Conservation (phyloP, 2,329 filamentous ascomycete genomes). For the Aspergillus novoparasiticus region DNA sequence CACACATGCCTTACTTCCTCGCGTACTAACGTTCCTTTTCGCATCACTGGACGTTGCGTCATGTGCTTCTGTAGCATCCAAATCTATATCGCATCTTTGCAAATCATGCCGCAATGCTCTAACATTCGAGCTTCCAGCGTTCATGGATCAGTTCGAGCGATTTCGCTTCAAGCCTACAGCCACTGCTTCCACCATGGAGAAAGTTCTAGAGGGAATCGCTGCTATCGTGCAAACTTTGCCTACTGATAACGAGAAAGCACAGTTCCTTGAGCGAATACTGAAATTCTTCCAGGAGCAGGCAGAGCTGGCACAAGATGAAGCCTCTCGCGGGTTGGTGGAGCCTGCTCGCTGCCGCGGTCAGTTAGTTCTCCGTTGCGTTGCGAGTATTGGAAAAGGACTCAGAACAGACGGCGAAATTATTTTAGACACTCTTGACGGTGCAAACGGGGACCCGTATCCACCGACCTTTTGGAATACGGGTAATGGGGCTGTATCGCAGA, state of each 20-base stretch:
- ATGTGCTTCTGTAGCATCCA: conserved; percentile 45
- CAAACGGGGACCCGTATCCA: conserved; percentile 31
- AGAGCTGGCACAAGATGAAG: conserved; percentile 35
- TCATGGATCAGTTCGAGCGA: conserved; percentile 44
- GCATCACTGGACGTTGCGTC: conserved; percentile 44
- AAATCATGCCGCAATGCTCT: conserved; percentile 47
- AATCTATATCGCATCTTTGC: conserved; percentile 47
- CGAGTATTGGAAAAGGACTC: conserved; percentile 45
- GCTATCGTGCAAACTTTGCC: conserved; percentile 46
- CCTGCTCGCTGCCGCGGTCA: conserved; percentile 37
- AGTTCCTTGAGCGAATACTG: conserved; percentile 42
- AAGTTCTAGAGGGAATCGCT: conserved; percentile 48
- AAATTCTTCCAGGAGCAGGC: conserved; percentile 40
- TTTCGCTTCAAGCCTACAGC: conserved; percentile 42
- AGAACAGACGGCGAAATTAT: conserved; percentile 39
- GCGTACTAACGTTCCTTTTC: conserved; percentile 48
- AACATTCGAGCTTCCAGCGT: conserved; percentile 44
- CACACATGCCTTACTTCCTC: conserved; percentile 42
- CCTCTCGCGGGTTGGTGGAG: conserved; percentile 33
- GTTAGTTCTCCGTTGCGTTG: conserved; percentile 42
- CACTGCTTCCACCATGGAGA: conserved; percentile 42
- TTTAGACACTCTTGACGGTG: conserved; percentile 34
- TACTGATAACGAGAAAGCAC: conserved; percentile 43
- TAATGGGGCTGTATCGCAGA: conserved; percentile 34
- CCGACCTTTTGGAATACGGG: conserved; percentile 43